Base-by-base conservation (phyloP, 2,329 filamentous ascomycete species). In the Aspergillus chevalieri region DNA sequence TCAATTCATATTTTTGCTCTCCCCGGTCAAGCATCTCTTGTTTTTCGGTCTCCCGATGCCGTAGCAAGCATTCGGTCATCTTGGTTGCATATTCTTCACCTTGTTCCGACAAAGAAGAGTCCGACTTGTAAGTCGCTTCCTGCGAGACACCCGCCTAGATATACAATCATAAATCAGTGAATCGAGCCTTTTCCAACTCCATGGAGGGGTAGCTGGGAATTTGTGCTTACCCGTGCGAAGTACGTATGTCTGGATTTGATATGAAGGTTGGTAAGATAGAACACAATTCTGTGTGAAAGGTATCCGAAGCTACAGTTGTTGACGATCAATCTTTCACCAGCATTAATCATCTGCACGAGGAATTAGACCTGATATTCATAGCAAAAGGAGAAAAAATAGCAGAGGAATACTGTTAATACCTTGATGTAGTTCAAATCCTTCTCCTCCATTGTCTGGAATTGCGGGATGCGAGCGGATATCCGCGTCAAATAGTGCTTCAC, bases 301-400 rank as follows among this genome's bases (percentile, higher is more conserved):
- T 98, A 98, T 60, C 91, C 92, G 69, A 98, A 97, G 64, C 86
- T 91, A 66, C 93, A 88, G 58, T 97, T 96, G 74, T 98, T 98
- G 71, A 97, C 92, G 60, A 92, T 86, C 64, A 98, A 86, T 58
- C 89, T 84, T 64, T 92, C 84, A 42, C 93, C 93, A 6, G 93
- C 93, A 60, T 98, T 98, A 67, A 97, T 95, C 92, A 98, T 96
- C 75, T 76, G 42, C 7, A 17, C 9, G 10, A n/a, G 15, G 10
- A 17, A 21, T 44, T 28, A 15, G 17, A 21, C 22, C 63, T 45
- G 61, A 55, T 44, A 38, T 50, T 46, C 22, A 44, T 41, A 44
- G 33, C 24, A 44, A 8, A 38, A 38, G 14, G 34, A 38, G 14
- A 14, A 38, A 17, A 9, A 6, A 38, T 30, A 19, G 34, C n/a